A percentile compares a stretch with the other conserved stretches of the same genome.
Evolutionary conservation across 306 rosid genomes (phyloP).

Genomic region (Citrullus amarus): DNA sequence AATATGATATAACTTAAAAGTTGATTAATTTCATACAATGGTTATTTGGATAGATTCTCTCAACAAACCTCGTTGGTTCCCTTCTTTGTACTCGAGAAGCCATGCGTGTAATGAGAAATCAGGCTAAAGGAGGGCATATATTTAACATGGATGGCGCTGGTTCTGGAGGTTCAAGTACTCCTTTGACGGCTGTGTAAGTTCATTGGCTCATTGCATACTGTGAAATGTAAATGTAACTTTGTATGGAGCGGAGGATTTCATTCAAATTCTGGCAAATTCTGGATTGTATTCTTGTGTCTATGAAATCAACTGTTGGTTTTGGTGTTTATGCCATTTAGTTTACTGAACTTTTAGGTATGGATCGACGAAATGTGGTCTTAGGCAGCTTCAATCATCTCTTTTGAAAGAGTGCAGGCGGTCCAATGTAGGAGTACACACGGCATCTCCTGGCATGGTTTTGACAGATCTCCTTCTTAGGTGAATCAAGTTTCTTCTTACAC

Average conservation of each 20-base stretch:
- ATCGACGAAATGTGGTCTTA: conserved; percentile 85
- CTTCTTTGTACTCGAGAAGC: conserved; percentile 91
- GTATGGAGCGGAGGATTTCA: neutral
- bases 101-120: conserved; percentile 60
- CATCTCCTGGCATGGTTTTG: conserved; percentile 98
- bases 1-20: neutral
- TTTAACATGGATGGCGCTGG: conserved; percentile 98
- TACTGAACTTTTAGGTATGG: conserved; percentile 51
- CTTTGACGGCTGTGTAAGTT: conserved; percentile 91
- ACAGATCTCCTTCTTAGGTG: conserved; percentile 86
- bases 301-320: neutral
- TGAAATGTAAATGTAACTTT: neutral
- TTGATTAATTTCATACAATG: conserved; percentile 1
- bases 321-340: conserved; percentile 13
- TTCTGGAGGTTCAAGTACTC: conserved; percentile 96
- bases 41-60: conserved; percentile 54
- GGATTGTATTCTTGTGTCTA: neutral
- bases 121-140: conserved; percentile 71
- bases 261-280: neutral
- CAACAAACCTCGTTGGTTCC: conserved; percentile 87
- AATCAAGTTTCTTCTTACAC: neutral
- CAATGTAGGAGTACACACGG: conserved; percentile 80
- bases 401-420: conserved; percentile 75
- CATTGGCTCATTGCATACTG: conserved; percentile 15
- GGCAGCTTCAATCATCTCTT: conserved; percentile 85